Conservation (phyloP, 768 basidiomycete genomes). For the Calocera cornea region DNA sequence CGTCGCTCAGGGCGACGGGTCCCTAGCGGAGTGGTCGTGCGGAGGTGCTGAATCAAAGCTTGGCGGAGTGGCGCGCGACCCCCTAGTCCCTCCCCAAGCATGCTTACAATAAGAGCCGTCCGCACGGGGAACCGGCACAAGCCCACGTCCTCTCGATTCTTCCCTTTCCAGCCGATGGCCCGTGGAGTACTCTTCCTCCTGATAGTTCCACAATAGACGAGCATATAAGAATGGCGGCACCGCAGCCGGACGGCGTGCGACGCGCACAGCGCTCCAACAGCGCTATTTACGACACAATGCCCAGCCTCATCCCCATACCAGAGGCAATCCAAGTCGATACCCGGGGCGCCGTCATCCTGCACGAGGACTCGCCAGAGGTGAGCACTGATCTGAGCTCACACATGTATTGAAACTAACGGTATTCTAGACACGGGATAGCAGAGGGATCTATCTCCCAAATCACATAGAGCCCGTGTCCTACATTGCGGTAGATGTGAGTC, state of each 20-base stretch:
- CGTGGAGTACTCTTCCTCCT: not conserved
- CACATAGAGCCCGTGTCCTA: conserved; percentile 96
- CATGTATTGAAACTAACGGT: conserved; percentile 9
- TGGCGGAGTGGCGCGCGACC: not conserved
- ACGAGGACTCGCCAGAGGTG: conserved; percentile 90
- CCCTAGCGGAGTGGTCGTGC: not conserved
- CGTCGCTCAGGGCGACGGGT: not conserved
- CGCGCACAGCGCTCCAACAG: not conserved
- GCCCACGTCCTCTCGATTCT: not conserved
- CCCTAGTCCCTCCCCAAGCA: not conserved
- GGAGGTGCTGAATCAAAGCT: not conserved
- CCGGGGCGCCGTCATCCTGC: conserved; percentile 80
- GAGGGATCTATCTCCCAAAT: conserved; percentile 95
- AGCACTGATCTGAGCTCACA: conserved; percentile 18
- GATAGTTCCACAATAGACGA: not conserved
- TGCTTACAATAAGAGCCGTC: conserved; percentile 5
- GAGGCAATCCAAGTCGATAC: conserved; percentile 91
- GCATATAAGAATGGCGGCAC: not conserved
- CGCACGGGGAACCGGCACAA: not conserved
- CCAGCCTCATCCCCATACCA: conserved; percentile 51
- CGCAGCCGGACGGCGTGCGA: not conserved
- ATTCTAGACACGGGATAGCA: conserved; percentile 70
- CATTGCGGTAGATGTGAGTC: conserved; percentile 88
- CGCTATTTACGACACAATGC: conserved; percentile 13
- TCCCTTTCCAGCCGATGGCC: not conserved